phyloP scores from a whole-genome alignment of 1,284 basidiomycete genomes.

The Rhodotorula sp. region DNA sequence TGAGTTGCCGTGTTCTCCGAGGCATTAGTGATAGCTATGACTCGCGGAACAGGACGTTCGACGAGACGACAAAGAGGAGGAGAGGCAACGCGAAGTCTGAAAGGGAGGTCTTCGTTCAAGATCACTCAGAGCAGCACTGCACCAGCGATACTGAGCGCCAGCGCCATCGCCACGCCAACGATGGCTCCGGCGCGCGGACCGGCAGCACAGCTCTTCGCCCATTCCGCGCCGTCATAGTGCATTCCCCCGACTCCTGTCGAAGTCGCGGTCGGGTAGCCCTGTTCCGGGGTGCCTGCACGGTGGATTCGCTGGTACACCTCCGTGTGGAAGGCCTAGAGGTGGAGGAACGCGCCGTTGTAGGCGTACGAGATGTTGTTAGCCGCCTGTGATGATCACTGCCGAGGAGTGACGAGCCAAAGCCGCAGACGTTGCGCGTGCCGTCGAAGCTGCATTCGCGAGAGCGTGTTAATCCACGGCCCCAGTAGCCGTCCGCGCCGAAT shows the following conservation, averaged over 20 bases:
- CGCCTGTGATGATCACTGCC: slow-evolving; percentile 14
- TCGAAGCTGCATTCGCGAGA: slow-evolving; percentile 11
- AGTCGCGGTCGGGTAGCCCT: slow-evolving; percentile 27
- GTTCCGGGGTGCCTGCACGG: background rate
- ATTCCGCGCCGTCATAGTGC: slow-evolving; percentile 15
- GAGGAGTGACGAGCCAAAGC: slow-evolving; percentile 16
- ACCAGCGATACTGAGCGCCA: background rate
- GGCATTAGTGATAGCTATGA: too few species aligned
- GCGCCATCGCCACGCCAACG: background rate
- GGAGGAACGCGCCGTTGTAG: slow-evolving; percentile 16
- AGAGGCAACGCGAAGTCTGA: too few species aligned
- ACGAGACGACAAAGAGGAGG: too few species aligned
- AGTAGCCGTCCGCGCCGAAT: background rate
- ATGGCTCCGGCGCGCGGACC: background rate
- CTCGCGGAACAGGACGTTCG: too few species aligned
- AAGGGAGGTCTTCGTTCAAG: too few species aligned
- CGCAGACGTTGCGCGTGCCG: slow-evolving; percentile 25
- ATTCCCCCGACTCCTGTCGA: slow-evolving; percentile 20
- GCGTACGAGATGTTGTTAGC: slow-evolving; percentile 9
- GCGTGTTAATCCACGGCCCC: too few species aligned
- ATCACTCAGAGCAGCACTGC: too few species aligned
- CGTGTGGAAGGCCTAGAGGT: too few species aligned
- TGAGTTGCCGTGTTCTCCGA: too few species aligned
- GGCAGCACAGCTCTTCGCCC: background rate
- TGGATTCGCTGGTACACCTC: too few species aligned